A percentile compares a stretch with the other conserved stretches of the same genome.
Evolutionary conservation across 2,329 filamentous ascomycete genomes (phyloP).

Genomic region (Tolypocladium tropicale): DNA sequence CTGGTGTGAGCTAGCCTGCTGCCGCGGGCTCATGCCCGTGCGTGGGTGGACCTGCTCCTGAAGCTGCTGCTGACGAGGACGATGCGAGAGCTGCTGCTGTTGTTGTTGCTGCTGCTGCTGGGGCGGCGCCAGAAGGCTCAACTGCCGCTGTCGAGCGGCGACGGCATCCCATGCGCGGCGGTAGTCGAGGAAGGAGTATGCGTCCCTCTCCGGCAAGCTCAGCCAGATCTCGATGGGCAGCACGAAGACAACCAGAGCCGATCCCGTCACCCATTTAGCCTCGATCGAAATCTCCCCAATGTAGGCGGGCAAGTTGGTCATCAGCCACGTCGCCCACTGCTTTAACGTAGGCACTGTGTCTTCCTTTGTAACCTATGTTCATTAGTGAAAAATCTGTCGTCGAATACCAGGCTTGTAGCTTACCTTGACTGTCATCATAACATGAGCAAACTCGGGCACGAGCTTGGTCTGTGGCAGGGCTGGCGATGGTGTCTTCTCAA

Average conservation of each 20-base stretch:
- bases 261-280: neutral
- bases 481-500: neutral
- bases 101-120: neutral
- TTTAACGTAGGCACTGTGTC: neutral
- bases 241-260: neutral
- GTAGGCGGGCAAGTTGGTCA: neutral
- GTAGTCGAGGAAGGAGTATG: neutral
- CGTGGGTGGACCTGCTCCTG: neutral
- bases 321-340: neutral
- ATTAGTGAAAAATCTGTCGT: too few species aligned
- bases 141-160: neutral
- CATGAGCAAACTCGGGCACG: neutral
- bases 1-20: neutral
- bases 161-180: neutral
- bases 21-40: neutral
- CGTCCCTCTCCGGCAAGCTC: neutral
- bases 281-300: neutral
- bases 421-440: neutral
- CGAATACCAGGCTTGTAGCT: neutral
- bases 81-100: too few species aligned
- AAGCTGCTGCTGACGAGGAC: neutral
- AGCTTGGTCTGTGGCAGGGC: neutral
- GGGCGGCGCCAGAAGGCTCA: neutral
- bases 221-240: neutral
- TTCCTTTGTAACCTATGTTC: neutral